phyloP scores from a whole-genome alignment of 148 eudicot genomes.

The Amaranthus hypochondriacus region DNA sequence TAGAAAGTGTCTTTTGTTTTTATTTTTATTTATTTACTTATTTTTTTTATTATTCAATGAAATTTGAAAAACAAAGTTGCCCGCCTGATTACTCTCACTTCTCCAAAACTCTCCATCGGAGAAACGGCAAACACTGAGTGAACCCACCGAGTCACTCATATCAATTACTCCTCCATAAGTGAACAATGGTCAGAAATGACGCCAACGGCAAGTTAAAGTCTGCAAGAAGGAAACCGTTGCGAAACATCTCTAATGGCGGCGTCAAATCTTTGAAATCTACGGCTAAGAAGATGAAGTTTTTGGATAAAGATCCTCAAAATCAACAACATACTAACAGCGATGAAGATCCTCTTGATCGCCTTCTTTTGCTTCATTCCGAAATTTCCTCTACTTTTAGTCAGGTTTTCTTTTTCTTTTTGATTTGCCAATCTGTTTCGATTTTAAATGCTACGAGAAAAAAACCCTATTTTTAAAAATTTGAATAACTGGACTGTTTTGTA shows the following conservation, averaged over 20 bases:
- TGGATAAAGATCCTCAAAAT: background rate
- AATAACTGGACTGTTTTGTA: background rate
- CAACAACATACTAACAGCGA: background rate
- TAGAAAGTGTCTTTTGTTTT: no score
- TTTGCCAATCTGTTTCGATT: background rate
- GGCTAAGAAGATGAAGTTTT: background rate
- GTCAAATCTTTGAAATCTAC: constrained; percentile 6
- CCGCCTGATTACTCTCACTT: no score
- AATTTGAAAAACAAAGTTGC: no score
- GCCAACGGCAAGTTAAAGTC: constrained; percentile 27
- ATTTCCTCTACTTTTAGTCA: constrained; percentile 50
- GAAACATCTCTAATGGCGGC: constrained; percentile 38
- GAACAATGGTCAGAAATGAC: constrained; percentile 31
- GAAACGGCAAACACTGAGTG: no score
- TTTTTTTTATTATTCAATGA: no score
- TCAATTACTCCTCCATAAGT: no score
- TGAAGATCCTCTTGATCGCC: constrained; percentile 49
- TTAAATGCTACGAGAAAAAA: background rate
- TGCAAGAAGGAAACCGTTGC: constrained; percentile 37
- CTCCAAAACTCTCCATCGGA: no score
- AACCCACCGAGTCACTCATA: no score
- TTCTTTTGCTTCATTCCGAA: constrained; percentile 61
- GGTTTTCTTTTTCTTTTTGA: constrained; percentile 12
- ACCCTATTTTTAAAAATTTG: background rate
- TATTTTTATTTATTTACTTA: no score